Base-by-base conservation (phyloP, 352 stramenopile species). In the Peronosclerospora sorghi region DNA sequence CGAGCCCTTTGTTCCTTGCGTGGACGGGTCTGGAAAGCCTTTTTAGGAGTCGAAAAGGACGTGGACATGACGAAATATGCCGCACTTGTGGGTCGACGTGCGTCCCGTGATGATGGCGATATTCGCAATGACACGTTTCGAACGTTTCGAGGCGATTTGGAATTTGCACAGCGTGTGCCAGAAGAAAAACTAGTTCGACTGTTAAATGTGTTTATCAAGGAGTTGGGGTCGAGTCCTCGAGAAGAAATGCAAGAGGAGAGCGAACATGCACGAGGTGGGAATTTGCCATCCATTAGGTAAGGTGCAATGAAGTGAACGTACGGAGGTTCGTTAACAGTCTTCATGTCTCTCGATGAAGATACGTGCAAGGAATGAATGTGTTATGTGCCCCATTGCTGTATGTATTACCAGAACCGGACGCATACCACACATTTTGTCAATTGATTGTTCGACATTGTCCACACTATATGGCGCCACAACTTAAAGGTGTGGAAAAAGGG, bases 311-410 rank as follows among this genome's bases (percentile, higher is more conserved):
- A n/a, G n/a, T n/a, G n/a, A n/a, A n/a, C n/a, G n/a, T 30, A 17
- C 5, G 19, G 2, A 8, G 30, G 28, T 34, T 5, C 28, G 13
- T 34, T 34, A n/a, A n/a, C n/a, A n/a, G 17, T 36, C 19, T 18
- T 9, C n/a, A 36, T 36, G n/a, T 36, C n/a, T 36, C n/a, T 36
- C 9, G 28, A 32, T 10, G 8, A 36, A 77, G 70, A 45, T 96
- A 96, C 47, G 86, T 96, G n/a, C 86, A 96, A 53, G 86, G 86
- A 32, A 95, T 96, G 83, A 96, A 95, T 48, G 70, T 96, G 17
- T 42, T 96, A 13, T 94, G 79, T 43, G 85, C 81, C 9, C 83
- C 86, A 34, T 56, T 96, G 32, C 57, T 96, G n/a, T 96, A 94
- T 52, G 83, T 94, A n/a, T 73, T 96, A 62, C 81, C 86, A 2